Evolutionary conservation across 1,284 basidiomycete species (phyloP).

Genomic region (Sphagnurus paluster): DNA sequence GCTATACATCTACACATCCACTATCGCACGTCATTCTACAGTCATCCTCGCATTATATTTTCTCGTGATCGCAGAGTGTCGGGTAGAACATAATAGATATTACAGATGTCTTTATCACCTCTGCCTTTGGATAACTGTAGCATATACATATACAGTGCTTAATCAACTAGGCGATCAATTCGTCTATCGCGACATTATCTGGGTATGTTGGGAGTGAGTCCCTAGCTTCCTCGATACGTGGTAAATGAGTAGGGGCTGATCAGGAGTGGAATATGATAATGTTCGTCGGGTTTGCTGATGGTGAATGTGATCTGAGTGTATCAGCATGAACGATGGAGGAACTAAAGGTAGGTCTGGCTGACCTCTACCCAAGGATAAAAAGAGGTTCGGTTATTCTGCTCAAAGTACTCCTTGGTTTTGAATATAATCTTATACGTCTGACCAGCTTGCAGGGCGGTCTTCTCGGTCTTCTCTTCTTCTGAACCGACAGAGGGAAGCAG

Average conservation of each 20-base stretch:
- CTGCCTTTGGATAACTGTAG: slow-evolving; percentile 27
- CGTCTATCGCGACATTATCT: not conserved
- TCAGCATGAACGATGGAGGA: not conserved
- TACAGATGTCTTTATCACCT: slow-evolving; percentile 13
- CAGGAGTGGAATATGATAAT: slow-evolving; percentile 90
- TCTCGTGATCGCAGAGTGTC: slow-evolving; percentile 18
- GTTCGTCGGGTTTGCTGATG: slow-evolving; percentile 69
- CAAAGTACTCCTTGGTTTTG: slow-evolving; percentile 83
- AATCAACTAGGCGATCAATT: slow-evolving; percentile 16
- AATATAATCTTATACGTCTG: slow-evolving; percentile 83
- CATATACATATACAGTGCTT: slow-evolving; percentile 28
- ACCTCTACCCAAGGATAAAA: slow-evolving; percentile 93
- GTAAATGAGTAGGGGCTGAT: slow-evolving; percentile 93
- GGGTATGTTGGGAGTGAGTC: not conserved
- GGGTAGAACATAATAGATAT: slow-evolving; percentile 27
- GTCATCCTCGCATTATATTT: slow-evolving; percentile 26
- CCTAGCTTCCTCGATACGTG: slow-evolving; percentile 84
- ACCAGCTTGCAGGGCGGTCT: slow-evolving; percentile 49
- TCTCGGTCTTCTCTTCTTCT: slow-evolving; percentile 42
- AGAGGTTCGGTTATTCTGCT: slow-evolving; percentile 55
- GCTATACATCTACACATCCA: slow-evolving; percentile 20
- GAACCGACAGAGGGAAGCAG: slow-evolving; percentile 57
- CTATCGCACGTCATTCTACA: slow-evolving; percentile 26
- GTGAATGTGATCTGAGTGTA: slow-evolving; percentile 69
- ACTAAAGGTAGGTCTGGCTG: slow-evolving; percentile 13